These are phyloP conservation scores for Cercophora sp. DNA, from an alignment of 495 filamentous ascomycete genomes.

Conservation along the genomic window DNA sequence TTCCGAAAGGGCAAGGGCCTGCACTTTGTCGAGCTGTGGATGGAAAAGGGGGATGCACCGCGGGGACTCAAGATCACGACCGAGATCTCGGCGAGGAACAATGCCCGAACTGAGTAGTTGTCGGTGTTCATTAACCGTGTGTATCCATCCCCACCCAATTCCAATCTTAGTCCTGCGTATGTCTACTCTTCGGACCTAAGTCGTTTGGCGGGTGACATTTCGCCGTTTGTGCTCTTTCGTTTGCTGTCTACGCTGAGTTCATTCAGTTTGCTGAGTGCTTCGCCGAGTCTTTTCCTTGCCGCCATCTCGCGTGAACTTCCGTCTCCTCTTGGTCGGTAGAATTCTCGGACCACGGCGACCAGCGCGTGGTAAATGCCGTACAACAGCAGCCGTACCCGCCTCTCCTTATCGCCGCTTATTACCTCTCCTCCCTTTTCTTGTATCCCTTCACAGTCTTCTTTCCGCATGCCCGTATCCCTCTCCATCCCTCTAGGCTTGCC, in stretches of 20 bases:
- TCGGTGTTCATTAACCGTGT: no score
- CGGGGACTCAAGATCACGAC: constrained; percentile 67
- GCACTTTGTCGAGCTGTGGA: constrained; percentile 82
- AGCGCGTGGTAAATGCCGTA: constrained; percentile 49
- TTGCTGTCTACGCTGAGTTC: constrained; percentile 29
- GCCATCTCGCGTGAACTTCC: constrained; percentile 44
- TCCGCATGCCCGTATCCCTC: not conserved
- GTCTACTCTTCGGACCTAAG: constrained; percentile 14
- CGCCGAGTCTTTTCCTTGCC: constrained; percentile 41
- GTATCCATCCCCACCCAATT: no score
- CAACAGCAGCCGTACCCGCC: constrained; percentile 35
- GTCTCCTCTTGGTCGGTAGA: constrained; percentile 43
- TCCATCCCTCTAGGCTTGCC: not conserved
- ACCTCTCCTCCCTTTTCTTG: constrained; percentile 16
- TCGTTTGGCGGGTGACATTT: constrained; percentile 33
- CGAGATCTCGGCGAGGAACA: constrained; percentile 58
- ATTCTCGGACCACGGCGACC: constrained; percentile 41
- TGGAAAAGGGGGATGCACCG: constrained; percentile 79
- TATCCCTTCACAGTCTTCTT: no score
- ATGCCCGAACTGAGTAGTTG: constrained; percentile 36
- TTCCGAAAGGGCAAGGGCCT: constrained; percentile 52
- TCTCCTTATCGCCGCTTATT: constrained; percentile 36
- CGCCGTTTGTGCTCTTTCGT: constrained; percentile 27
- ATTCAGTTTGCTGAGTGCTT: constrained; percentile 29
- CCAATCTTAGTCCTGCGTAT: no score